Evolutionary conservation across 805 yeast species (phyloP), one percentile per base, ranked within the genome.

Genomic region (Suhomyces faveliae): DNA sequence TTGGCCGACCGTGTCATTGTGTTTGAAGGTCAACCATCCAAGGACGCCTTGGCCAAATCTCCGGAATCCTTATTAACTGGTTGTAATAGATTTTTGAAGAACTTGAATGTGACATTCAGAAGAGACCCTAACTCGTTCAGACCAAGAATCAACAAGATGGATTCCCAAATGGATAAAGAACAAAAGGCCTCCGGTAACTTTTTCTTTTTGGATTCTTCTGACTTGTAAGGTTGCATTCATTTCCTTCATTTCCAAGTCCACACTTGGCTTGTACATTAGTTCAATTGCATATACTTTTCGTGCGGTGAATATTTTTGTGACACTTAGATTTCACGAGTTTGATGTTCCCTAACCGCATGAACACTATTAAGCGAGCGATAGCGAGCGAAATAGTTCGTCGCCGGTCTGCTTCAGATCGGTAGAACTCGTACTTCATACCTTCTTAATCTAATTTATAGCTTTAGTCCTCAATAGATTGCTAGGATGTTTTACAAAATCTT

Each of bases 1-100:
- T 81, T 94, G 78, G 99, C 99, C 54, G 99, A 94, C 74, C 83
- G 96, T 66, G 99, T 94, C 61, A 92, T 94, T 81, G 98, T 94
- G 48, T 94, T 92, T 64, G 99, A 94, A 71, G 99, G 99, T 71
- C 63, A 73, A 55, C 98, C 99, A 46, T 89, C 98, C 22, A 79
- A 80, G 66, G 77, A 84, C 57, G 92, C 99, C 27, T 67, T 71
- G 57, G 98, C 99, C 35, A 86, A 84, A 64, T 71, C 87, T 45
- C 97, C 99, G 46, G 97, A 94, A 76, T 83, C 96, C 35, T 79
- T 94, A 68, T 79, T 95, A 66, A 90, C 98, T 46, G 99, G 99
- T 61, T 92, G 97, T 80, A 94, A 94, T 80, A 78, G 85, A 66
- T 94, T 94, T 83, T 83, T 94, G 78, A 91, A 92, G 84, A 92